Conservation (phyloP, 1,284 basidiomycete genomes). For the Heterobasidion annosum region DNA sequence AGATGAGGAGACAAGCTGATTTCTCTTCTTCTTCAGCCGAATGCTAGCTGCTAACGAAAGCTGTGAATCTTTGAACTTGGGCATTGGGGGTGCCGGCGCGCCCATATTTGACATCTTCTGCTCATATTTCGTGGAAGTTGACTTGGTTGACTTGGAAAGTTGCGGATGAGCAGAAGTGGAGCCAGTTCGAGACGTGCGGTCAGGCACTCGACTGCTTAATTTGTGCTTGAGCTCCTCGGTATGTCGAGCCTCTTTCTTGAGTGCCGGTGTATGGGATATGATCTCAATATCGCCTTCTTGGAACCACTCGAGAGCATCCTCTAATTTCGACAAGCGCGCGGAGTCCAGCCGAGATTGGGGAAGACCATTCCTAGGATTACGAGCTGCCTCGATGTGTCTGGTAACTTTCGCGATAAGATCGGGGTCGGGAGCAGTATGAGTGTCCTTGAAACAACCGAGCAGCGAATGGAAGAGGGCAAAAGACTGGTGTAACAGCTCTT, state of each 20-base stretch:
- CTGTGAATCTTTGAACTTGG: constrained; percentile 24
- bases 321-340: constrained; percentile 46
- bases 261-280: constrained; percentile 17
- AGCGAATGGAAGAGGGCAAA: constrained; percentile 75
- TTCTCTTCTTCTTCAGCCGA: background rate
- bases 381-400: constrained; percentile 49
- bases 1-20: constrained; percentile 19
- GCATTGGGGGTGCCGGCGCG: constrained; percentile 16
- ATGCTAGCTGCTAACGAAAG: constrained; percentile 1
- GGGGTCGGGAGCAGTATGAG: constrained; percentile 39
- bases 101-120: constrained; percentile 25
- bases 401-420: constrained; percentile 45
- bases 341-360: constrained; percentile 48
- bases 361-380: constrained; percentile 25
- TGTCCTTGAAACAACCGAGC: constrained; percentile 58
- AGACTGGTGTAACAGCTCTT: constrained; percentile 82
- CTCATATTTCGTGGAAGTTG: constrained; percentile 21
- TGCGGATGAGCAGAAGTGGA: constrained; percentile 1
- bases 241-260: background rate
- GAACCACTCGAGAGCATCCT: constrained; percentile 48
- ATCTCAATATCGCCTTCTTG: constrained; percentile 38
- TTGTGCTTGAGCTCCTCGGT: no score
- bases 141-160: constrained; percentile 13
- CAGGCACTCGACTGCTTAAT: no score
- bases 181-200: background rate